Conservation (phyloP, 495 filamentous ascomycete genomes). For the Lasiosphaeria miniovina region DNA sequence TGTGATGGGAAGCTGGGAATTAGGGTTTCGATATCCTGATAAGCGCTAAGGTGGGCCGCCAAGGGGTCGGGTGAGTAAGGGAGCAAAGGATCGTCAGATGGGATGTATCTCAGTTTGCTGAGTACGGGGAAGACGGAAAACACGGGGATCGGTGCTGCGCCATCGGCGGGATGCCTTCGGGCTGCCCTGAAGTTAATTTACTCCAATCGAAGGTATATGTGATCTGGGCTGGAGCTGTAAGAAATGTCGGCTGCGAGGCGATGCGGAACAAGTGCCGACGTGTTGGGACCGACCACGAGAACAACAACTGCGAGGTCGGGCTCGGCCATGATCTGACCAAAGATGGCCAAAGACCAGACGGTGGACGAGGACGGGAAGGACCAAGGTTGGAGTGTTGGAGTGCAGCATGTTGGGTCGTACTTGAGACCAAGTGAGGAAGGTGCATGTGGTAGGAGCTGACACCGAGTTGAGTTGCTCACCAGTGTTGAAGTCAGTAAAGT, state of each 20-base stretch:
- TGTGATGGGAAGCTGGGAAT: slow-evolving; percentile 4
- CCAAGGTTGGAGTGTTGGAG: slow-evolving; percentile 1
- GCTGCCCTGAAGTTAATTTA: too few relatives aligned
- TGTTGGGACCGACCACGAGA: not conserved
- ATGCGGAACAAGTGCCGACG: not conserved
- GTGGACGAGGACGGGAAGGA: not conserved
- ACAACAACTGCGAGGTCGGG: not conserved
- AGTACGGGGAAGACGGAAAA: too few relatives aligned
- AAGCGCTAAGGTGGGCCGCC: not conserved
- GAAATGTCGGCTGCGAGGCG: not conserved
- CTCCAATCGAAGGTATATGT: too few relatives aligned
- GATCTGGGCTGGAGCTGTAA: too few relatives aligned
- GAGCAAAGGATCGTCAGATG: too few relatives aligned
- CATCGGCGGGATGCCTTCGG: too few relatives aligned
- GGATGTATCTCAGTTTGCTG: too few relatives aligned
- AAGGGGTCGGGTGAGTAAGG: not conserved
- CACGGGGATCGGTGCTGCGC: too few relatives aligned
- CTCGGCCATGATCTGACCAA: not conserved
- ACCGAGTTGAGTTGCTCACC: not conserved
- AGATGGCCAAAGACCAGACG: not conserved
- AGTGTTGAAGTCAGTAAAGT: slow-evolving; percentile 5
- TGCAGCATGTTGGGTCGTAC: slow-evolving; percentile 1
- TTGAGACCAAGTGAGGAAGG: slow-evolving; percentile 2
- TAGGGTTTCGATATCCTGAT: not conserved
- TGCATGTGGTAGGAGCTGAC: not conserved